Base-by-base conservation (phyloP, 2,329 filamentous ascomycete species). In the Aulographum hederae region DNA sequence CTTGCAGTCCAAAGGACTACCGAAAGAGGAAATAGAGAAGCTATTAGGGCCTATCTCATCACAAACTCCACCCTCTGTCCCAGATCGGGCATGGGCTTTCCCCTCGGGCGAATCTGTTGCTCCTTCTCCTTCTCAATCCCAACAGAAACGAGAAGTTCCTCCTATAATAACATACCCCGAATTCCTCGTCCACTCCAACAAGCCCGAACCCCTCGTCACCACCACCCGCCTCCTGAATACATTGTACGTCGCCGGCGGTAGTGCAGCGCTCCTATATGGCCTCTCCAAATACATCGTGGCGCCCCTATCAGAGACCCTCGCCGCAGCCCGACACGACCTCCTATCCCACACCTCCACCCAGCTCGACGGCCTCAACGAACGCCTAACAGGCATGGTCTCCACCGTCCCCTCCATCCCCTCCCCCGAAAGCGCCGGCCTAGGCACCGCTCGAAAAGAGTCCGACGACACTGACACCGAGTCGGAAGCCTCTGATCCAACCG, bases 1-100 rank as follows among this genome's bases (percentile, higher is more conserved):
- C 42, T 57, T 94, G 2, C 65, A 73, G 45, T 69, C 69, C 31
- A 94, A 94, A 50, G 80, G 80, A 3, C 57, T 93, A 5, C 57
- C 56, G 3, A 57, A 66, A 4, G 60, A 65, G 19, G 72, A 86
- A 38, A 80, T 92, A 37, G 59, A 79, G 41, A 57, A 60, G 31
- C 58, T 92, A 5, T 54, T 93, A 25, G 20, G 20, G 6, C 6
- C 20, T n/a, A 23, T n/a, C 6, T n/a, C n/a, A n/a, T n/a, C n/a
- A n/a, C n/a, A n/a, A n/a, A n/a, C n/a, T n/a, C n/a, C n/a, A n/a
- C n/a, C n/a, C n/a, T n/a, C n/a, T n/a, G n/a, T n/a, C n/a, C n/a
- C n/a, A n/a, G n/a, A n/a, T n/a, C n/a, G n/a, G n/a, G n/a, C n/a
- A n/a, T n/a, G n/a, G n/a, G n/a, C n/a, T n/a, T n/a, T n/a, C n/a